Evolutionary conservation across 78 protist genomes (phyloP).

Genomic region (Dictyostelium discoideum): dicty_2.7 NC_007089.4:6343501-6344000

Average conservation of each 20-base stretch:
- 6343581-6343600: constrained; percentile 33
- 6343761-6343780: neutral
- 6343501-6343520: neutral
- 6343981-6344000: constrained; percentile 6
- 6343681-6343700: neutral
- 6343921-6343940: neutral
- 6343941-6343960: neutral
- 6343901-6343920: neutral
- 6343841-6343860: neutral
- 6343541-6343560: constrained; percentile 48
- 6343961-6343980: constrained; percentile 20
- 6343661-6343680: neutral
- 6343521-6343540: constrained; percentile 27
- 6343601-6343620: neutral
- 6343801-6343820: neutral
- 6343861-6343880: neutral
- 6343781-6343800: neutral
- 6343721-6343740: neutral
- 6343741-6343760: neutral
- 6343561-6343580: constrained; percentile 65
- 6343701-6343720: neutral
- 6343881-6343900: neutral
- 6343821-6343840: neutral
- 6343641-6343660: neutral
- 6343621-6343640: neutral